Evolutionary conservation across 495 filamentous ascomycete species (phyloP), one percentile per base, ranked within the genome.

Genomic region (Glonium stellatum): DNA sequence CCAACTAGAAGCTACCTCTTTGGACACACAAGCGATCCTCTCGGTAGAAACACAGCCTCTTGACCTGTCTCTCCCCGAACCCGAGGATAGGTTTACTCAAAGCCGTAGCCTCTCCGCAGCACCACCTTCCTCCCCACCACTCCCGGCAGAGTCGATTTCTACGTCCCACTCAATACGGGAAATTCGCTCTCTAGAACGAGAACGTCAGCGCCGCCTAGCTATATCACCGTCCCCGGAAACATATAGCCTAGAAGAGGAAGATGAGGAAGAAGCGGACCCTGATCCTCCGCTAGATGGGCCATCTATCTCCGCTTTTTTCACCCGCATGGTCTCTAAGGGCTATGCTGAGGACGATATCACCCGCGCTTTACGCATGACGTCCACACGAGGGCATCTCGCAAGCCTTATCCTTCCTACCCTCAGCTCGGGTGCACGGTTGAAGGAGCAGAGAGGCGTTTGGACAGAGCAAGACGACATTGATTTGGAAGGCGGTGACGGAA

Each of bases 21-120:
- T 63, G 31, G 61, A 67, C 42, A 67, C 65, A n/a, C 65, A 67
- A 41, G 65, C 61, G 11, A 67, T 67, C 25, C 61, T 67, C 27
- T 58, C 54, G 15, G 60, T 57, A 15, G 57, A 52, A 35, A 49
- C 58, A 3, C 65, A 63, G 42, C n/a, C n/a, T 5, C 35, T 58
- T 31, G 12, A 47, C 3, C 35, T 64, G n/a, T 18, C 5, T 8
- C 22, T 23, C 19, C 34, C 60, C 5, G 44, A 56, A 5, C 55
- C n/a, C 12, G 53, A 56, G n/a, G n/a, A 23, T n/a, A n/a, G 18
- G 1, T 53, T 37, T 13, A 55, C 54, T 8, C 37, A 58, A 52
- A 36, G 12, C 21, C 15, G 21, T 25, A 19, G 36, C 57, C 22
- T 54, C 50, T 23, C 22, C 19, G 37, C 52, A 21, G 41, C 51